Evolutionary conservation across 768 basidiomycete genomes (phyloP).

Genomic region (Naganishia friedmannii): DNA sequence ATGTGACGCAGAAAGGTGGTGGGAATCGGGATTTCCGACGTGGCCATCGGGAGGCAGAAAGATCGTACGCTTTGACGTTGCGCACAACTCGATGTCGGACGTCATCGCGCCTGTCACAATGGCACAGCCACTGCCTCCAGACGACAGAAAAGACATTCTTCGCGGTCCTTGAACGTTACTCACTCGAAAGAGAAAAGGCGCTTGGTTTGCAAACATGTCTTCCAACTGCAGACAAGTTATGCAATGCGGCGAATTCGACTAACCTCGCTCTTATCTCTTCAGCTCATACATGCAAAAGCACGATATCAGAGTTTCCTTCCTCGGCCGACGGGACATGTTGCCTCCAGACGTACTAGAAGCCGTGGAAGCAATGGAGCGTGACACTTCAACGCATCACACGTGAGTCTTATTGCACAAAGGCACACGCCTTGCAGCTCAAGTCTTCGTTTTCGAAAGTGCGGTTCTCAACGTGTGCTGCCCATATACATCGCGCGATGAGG

Average conservation of each 20-base stretch:
- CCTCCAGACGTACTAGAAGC: constrained; percentile 72
- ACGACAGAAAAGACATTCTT: neutral
- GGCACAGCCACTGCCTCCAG: too few relatives aligned
- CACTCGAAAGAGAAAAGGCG: neutral
- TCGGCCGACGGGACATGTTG: constrained; percentile 73
- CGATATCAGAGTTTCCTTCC: constrained; percentile 76
- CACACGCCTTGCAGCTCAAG: neutral
- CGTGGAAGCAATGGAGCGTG: constrained; percentile 66
- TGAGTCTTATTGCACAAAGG: constrained; percentile 55
- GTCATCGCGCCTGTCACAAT: too few relatives aligned
- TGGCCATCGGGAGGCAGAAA: too few relatives aligned
- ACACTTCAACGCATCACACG: constrained; percentile 68
- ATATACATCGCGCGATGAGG: constrained; percentile 88
- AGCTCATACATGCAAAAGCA: constrained; percentile 78
- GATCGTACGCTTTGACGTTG: too few relatives aligned
- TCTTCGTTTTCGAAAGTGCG: constrained; percentile 57
- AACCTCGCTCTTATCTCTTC: neutral
- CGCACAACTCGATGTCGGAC: too few relatives aligned
- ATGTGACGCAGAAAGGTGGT: too few relatives aligned
- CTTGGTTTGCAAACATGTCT: too few relatives aligned
- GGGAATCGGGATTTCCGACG: too few relatives aligned
- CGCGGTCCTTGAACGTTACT: neutral
- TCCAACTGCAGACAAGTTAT: too few relatives aligned
- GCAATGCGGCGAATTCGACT: neutral
- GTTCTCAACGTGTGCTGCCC: constrained; percentile 90